phyloP scores from a whole-genome alignment of 2,329 filamentous ascomycete genomes.

The Colletotrichum sp. region DNA sequence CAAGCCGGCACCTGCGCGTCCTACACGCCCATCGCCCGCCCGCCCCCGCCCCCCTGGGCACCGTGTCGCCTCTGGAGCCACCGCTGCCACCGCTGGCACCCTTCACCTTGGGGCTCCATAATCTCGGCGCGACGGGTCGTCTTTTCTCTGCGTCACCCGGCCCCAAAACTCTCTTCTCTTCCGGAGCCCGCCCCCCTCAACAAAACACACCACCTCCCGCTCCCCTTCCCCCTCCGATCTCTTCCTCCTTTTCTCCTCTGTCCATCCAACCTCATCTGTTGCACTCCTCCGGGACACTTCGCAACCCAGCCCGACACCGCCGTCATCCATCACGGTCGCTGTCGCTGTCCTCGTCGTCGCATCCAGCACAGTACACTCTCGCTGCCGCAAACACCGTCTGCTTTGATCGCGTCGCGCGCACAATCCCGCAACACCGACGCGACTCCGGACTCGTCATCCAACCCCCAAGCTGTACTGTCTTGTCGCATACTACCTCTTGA shows the following conservation, averaged over 20 bases:
- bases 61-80: constrained; percentile 19
- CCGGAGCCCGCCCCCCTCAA: constrained; percentile 22
- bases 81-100: background rate
- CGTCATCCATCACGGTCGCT: background rate
- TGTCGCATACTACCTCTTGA: background rate
- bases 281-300: background rate
- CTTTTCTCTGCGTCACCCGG: constrained; percentile 22
- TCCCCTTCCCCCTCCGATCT: constrained; percentile 12
- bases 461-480: background rate
- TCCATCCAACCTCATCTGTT: background rate
- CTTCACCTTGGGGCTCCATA: constrained; percentile 13
- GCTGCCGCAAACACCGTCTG: background rate
- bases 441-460: background rate
- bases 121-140: constrained; percentile 23
- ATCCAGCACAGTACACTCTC: background rate
- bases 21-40: background rate
- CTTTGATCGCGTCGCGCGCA: constrained; percentile 8
- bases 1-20: background rate
- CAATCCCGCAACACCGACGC: background rate
- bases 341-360: background rate
- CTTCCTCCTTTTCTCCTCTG: background rate
- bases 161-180: constrained; percentile 23
- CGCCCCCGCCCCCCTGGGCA: background rate
- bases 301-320: background rate
- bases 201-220: constrained; percentile 19